Percentiles rank a stretch among this genome's conserved stretches.
Conservation (phyloP, 2,329 filamentous ascomycete species). For the Cytospora mali region DNA sequence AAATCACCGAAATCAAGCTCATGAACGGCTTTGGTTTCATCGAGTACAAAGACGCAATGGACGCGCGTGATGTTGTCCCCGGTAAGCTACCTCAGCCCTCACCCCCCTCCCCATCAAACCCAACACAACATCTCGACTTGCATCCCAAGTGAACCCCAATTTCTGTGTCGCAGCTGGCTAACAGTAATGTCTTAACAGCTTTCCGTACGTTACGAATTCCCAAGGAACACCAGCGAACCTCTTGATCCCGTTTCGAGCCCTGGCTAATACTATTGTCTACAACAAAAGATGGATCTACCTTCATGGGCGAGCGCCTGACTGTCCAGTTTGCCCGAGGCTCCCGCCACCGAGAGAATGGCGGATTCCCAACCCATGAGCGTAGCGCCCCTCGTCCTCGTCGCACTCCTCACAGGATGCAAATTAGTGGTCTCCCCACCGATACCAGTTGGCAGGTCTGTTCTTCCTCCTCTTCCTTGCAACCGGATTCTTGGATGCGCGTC, state of each 20-base stretch:
- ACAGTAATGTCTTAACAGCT: slow-evolving; percentile 46
- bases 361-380: slow-evolving; percentile 58
- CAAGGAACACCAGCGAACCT: slow-evolving; percentile 37
- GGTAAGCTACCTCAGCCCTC: slow-evolving; percentile 61
- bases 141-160: slow-evolving; percentile 31
- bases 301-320: slow-evolving; percentile 96
- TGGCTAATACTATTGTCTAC: slow-evolving; percentile 41
- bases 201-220: slow-evolving; percentile 58
- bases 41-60: slow-evolving; percentile 98
- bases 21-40: slow-evolving; percentile 99
- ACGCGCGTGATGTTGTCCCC: slow-evolving; percentile 96
- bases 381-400: slow-evolving; percentile 77
- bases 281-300: slow-evolving; percentile 90
- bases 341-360: slow-evolving; percentile 51
- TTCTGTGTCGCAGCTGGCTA: slow-evolving; percentile 28
- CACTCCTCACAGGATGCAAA: slow-evolving; percentile 95
- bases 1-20: slow-evolving; percentile 98
- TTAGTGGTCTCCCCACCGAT: slow-evolving; percentile 93
- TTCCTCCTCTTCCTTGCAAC: slow-evolving; percentile 60
- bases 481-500: slow-evolving; percentile 45
- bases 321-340: slow-evolving; percentile 97
- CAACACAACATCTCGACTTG: slow-evolving; percentile 29
- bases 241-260: slow-evolving; percentile 36
- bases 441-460: slow-evolving; percentile 99
- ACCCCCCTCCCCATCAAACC: slow-evolving; percentile 12